Base-by-base conservation (phyloP, 371 early-diverging fungal genomes). In the Lichtheimia ramosa region DNA sequence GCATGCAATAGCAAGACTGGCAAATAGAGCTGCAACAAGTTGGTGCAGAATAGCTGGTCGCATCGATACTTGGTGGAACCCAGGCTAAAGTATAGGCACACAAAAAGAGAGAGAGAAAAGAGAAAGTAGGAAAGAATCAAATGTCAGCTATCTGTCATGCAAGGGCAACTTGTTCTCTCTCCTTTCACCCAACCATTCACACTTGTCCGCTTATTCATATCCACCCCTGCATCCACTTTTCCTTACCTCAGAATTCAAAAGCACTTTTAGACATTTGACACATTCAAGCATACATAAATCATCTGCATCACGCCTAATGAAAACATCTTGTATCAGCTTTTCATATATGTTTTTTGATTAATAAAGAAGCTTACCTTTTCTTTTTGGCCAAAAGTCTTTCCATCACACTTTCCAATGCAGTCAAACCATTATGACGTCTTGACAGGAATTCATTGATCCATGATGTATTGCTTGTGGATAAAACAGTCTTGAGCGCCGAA, bases 361-460 rank as follows among this genome's bases (percentile, higher is more conserved):
- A 8, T 16, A 42, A 50, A n/a, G n/a, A n/a, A 39, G n/a, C 43
- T 54, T 69, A 79, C 81, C 71, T 79, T 56, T 73, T 72, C 60
- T 79, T 81, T 42, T 75, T 79, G 43, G 66, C 57, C 5, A 71
- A 64, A 13, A 81, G 54, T 49, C 79, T 78, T 10, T 84, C 84
- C 14, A 87, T 54, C 0, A 86, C 78, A 34, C 40, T 73, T 53
- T 86, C 89, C 39, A 88, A 51, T 4, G 85, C 86, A 16, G 73
- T 60, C 6, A 79, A 53, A 5, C 82, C 80, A 49, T 74, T 74
- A 48, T 79, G 74, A 2, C 71, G 58, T 14, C 71, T 65, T 14
- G 85, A 81, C 8, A 88, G 59, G 56, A 88, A 88, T 51, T 79
- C 77, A 15, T 80, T 74, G 5, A 85, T 81, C 86, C 87, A 88